Base-by-base conservation (phyloP, 169 alveolate species). In the Ichthyophthirius multifiliis region DNA sequence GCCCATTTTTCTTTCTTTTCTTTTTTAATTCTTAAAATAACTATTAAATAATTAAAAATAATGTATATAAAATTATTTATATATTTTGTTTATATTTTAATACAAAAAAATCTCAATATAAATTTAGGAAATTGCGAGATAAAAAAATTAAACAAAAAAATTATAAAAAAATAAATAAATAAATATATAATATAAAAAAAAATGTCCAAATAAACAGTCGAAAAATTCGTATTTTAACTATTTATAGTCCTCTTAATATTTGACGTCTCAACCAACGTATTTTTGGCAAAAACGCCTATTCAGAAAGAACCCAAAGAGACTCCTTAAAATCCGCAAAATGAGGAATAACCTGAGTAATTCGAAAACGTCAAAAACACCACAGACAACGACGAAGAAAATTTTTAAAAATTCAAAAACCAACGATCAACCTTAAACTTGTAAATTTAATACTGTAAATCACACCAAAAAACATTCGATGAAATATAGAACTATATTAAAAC, bases 1-100 rank as follows among this genome's bases (percentile, higher is more conserved):
- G 13, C 98, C 98, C 99, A 96, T 96, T 78, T 75, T 18, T n/a
- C n/a, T n/a, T n/a, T n/a, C n/a, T 7, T 55, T 55, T 27, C 71
- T 55, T 55, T 10, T 10, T 55, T 55, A 9, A 55, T 18, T 55
- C 12, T 23, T n/a, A n/a, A n/a, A n/a, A n/a, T n/a, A n/a, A n/a
- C n/a, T n/a, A n/a, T n/a, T n/a, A n/a, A n/a, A n/a, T n/a, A n/a
- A n/a, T n/a, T n/a, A n/a, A n/a, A n/a, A n/a, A n/a, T n/a, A n/a
- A n/a, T n/a, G n/a, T n/a, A n/a, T n/a, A n/a, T n/a, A n/a, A n/a
- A n/a, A n/a, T n/a, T n/a, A n/a, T n/a, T n/a, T n/a, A n/a, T n/a
- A n/a, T n/a, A n/a, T n/a, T n/a, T n/a, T n/a, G n/a, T n/a, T n/a
- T n/a, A n/a, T n/a, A n/a, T n/a, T n/a, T n/a, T n/a, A n/a, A n/a